Percentiles rank a stretch among this genome's conserved stretches.
Conservation (phyloP, 2,329 filamentous ascomycete genomes). For the Claviceps paspali region DNA sequence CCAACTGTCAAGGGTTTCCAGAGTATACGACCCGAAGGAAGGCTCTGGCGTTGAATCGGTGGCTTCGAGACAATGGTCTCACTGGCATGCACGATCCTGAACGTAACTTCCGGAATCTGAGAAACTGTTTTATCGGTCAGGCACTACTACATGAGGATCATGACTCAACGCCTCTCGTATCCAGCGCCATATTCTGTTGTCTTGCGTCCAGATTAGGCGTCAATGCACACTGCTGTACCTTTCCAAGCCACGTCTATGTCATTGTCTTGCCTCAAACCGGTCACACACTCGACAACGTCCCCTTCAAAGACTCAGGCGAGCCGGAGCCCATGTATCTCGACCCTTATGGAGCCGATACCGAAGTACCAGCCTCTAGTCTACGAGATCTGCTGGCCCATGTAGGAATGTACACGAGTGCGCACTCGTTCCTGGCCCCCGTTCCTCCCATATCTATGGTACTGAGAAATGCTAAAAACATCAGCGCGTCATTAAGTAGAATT, state of each 20-base stretch:
- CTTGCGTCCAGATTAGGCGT: slow-evolving; percentile 62
- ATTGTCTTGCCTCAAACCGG: slow-evolving; percentile 51
- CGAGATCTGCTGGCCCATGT: slow-evolving; percentile 39
- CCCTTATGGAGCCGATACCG: slow-evolving; percentile 56
- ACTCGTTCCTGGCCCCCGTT: slow-evolving; percentile 47
- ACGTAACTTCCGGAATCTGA: slow-evolving; percentile 58
- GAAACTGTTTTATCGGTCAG: slow-evolving; percentile 78
- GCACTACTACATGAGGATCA: slow-evolving; percentile 59
- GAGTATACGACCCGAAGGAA: slow-evolving; percentile 47
- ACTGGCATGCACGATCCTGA: slow-evolving; percentile 53
- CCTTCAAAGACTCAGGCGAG: slow-evolving; percentile 23
- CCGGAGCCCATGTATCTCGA: slow-evolving; percentile 59
- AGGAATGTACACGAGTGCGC: slow-evolving; percentile 26
- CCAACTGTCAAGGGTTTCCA: slow-evolving; percentile 35
- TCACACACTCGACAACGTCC: slow-evolving; percentile 41
- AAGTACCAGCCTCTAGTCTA: slow-evolving; percentile 47
- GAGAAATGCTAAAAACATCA: slow-evolving; percentile 63
- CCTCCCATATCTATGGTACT: slow-evolving; percentile 52
- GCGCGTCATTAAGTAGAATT: slow-evolving; percentile 43
- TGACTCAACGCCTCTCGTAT: slow-evolving; percentile 73
- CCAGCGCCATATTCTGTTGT: slow-evolving; percentile 72
- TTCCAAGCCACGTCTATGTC: slow-evolving; percentile 74
- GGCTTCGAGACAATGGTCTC: slow-evolving; percentile 53
- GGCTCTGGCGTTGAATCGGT: slow-evolving; percentile 52
- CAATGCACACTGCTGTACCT: slow-evolving; percentile 62